Conservation (phyloP, 305 asterid species). For the Ilex paraguariensis region DNA sequence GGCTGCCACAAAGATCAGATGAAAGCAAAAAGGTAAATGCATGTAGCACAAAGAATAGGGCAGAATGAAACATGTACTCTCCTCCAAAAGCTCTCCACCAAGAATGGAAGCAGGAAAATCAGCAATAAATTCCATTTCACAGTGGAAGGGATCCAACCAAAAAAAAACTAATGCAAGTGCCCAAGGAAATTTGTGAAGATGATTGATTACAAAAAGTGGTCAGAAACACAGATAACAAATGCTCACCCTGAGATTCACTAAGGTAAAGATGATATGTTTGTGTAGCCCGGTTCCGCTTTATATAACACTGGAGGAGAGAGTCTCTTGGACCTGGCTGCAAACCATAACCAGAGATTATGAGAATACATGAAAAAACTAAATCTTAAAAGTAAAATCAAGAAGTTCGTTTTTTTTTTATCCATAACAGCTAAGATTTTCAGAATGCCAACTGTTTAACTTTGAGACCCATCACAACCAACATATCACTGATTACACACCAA, state of each 20-base stretch:
- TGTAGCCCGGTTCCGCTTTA: conserved; percentile 65
- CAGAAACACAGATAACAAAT: conserved; percentile 6
- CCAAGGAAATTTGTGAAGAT: not conserved
- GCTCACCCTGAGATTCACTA: conserved; percentile 72
- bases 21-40: not conserved
- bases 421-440: too few relatives aligned
- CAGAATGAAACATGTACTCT: too few relatives aligned
- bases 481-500: too few relatives aligned
- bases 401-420: too few relatives aligned
- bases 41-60: not conserved
- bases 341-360: conserved; percentile 11
- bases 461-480: too few relatives aligned
- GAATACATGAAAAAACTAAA: not conserved
- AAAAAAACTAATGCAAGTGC: too few relatives aligned
- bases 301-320: conserved; percentile 71
- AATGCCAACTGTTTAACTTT: too few relatives aligned
- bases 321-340: conserved; percentile 99
- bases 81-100: too few relatives aligned
- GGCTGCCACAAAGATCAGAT: conserved; percentile 44
- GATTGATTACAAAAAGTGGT: not conserved
- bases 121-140: too few relatives aligned
- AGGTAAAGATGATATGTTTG: conserved; percentile 67
- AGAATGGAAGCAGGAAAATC: too few relatives aligned
- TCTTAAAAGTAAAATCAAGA: not conserved
- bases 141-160: too few relatives aligned